Base-by-base conservation (phyloP, 768 basidiomycete genomes). In the Amanita phalloides region DNA sequence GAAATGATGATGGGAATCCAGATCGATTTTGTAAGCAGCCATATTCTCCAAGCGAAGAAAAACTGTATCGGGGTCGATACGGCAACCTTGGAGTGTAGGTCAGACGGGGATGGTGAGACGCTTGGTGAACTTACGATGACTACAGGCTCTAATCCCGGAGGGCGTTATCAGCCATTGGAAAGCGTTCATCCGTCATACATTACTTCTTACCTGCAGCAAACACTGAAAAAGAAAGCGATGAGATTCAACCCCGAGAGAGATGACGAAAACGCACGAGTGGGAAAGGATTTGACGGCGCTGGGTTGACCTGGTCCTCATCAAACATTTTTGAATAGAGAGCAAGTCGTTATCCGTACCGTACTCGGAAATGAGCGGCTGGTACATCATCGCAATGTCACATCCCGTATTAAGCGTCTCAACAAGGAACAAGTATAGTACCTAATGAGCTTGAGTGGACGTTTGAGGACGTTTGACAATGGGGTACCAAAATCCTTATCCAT, bases 41-140 rank as follows among this genome's bases (percentile, higher is more conserved):
- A 63, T 37, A 74, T 71, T 43, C 72, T 63, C 67, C 71, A 72
- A 0, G 72, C 72, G 45, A 74, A 67, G 61, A 73, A 74, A 8
- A 76, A 55, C 57, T 76, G 74, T 17, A 76, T 74, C 0, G 73
- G 72, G 6, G 72, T 74, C 2, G 73, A 76, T 6, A 74, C 64
- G 1, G 67, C 62, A 3, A 72, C 71, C 71, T 71, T 48, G 5
- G 45, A n/a, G 13, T 43, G 32, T n/a, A 7, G 32, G 17, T n/a
- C 7, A 45, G 17, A 23, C 21, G 7, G 38, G 50, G 11, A 35
- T 36, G 20, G 1, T 3, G 23, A 17, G n/a, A n/a, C 25, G 28
- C 3, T 33, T 32, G 32, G 49, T 45, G 44, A 32, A 50, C 66
- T 49, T 55, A 66, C 63, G 52, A 65, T 66, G 9, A 61, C 56